Base-by-base conservation (phyloP, 1,284 basidiomycete species). In the Athelia sp. region DNA sequence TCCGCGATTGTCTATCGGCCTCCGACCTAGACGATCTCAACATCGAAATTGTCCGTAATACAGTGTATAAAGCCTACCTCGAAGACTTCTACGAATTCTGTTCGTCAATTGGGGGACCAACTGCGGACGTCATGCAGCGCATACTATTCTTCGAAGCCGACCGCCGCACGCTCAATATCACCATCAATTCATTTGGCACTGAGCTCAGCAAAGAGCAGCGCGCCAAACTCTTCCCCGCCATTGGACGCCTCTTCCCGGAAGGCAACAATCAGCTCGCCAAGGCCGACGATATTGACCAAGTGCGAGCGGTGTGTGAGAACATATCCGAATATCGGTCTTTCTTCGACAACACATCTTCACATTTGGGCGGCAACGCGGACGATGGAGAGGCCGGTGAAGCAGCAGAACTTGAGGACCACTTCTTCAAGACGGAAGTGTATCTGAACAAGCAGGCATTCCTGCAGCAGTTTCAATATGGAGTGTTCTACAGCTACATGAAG, bases 21-120 rank as follows among this genome's bases (percentile, higher is more conserved):
- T 84, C 91, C 29, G 97, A 99, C 66, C 82, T 99, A 35, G 97
- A 99, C 66, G 97, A 99, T 68, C 84, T 99, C 56, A 98, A 99
- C 75, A 99, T 99, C 61, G 97, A 99, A 74, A 98, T 99, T 70
- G 96, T 99, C 69, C 92, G 97, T 44, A 99, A 99, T 73, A 95
- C 96, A n/a, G 88, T 99, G 43, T 99, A 99, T 82, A 98, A 98
- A 70, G 90, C 95, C 14, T 99, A 99, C 71, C 86, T 99, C 51
- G 96, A 98, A 68, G 97, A 99, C 70, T 99, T 99, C 68, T 82
- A 95, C 73, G 67, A 76, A 54, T 99, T 91, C 71, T 90, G 86
- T 64, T 70, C 79, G 48, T 81, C 84, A 3, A 73, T 99, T 18
- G 90, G 92, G 24, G 79, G 83, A 9, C 90, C 94, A 1, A 98